Evolutionary conservation across 345 rosid species (phyloP).

Genomic region (Turritis glabra): DNA sequence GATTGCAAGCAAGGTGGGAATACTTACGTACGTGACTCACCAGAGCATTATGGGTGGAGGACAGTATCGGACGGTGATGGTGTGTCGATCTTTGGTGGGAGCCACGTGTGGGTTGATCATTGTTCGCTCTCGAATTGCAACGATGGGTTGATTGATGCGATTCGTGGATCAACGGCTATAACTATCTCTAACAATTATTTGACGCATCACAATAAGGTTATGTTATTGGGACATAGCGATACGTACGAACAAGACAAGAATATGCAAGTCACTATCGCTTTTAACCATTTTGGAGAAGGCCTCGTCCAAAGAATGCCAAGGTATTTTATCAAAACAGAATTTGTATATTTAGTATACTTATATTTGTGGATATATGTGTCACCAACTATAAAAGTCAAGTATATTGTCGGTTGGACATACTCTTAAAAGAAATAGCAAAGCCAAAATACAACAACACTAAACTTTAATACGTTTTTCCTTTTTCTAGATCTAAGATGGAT

Average conservation of each 20-base stretch:
- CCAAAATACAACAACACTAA: slow-evolving; percentile 3
- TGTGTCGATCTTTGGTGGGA: slow-evolving; percentile 74
- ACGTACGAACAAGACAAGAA: slow-evolving; percentile 64
- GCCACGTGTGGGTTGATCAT: slow-evolving; percentile 87
- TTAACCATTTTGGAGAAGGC: slow-evolving; percentile 88
- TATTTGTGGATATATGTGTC: slow-evolving; percentile 10
- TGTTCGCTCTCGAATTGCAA: slow-evolving; percentile 66
- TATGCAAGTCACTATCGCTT: slow-evolving; percentile 87
- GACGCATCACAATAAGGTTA: slow-evolving; percentile 86
- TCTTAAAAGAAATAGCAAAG: neutral
- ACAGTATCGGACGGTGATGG: slow-evolving; percentile 87
- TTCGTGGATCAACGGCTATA: slow-evolving; percentile 71
- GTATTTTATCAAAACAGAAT: slow-evolving; percentile 30
- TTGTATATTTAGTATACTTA: neutral
- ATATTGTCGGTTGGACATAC: slow-evolving; percentile 32
- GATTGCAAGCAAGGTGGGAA: slow-evolving; percentile 90
- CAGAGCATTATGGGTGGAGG: slow-evolving; percentile 65
- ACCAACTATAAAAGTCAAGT: slow-evolving; percentile 6
- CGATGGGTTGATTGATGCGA: slow-evolving; percentile 77
- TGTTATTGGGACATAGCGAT: slow-evolving; percentile 80
- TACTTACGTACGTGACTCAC: slow-evolving; percentile 66
- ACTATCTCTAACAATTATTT: slow-evolving; percentile 72
- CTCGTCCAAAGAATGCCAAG: slow-evolving; percentile 88
- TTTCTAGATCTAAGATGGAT: neutral
- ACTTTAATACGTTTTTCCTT: neutral